Percentiles rank a stretch among this genome's conserved stretches.
phyloP scores from a whole-genome alignment of 2,329 filamentous ascomycete genomes.

The Chaetomium sp. region DNA sequence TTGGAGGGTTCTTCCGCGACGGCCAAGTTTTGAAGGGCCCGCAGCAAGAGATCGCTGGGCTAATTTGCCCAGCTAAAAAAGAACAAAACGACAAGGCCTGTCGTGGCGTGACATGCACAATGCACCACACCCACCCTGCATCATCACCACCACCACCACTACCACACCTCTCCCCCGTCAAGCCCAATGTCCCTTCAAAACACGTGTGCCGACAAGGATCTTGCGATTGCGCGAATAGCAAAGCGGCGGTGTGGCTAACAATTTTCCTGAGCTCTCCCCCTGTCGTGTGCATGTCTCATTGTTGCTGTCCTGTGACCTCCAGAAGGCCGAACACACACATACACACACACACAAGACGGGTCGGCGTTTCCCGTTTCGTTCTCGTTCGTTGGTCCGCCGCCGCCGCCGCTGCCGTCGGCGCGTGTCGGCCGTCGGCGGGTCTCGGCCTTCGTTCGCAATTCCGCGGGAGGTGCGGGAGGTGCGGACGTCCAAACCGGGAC shows the following conservation, averaged over 20 bases:
- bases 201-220: conserved; percentile 21
- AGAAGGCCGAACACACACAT: neutral
- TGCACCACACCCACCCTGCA: neutral
- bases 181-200: neutral
- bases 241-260: conserved; percentile 31
- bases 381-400: neutral
- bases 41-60: neutral
- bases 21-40: no score
- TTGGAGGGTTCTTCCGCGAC: no score
- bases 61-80: neutral
- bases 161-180: neutral
- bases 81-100: neutral
- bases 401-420: conserved; percentile 1
- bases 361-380: neutral
- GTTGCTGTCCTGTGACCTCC: neutral
- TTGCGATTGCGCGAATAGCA: conserved; percentile 17
- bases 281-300: neutral
- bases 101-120: conserved; percentile 2
- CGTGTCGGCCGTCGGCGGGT: conserved; percentile 1
- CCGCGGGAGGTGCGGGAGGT: neutral
- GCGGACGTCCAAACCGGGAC: neutral
- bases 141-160: neutral
- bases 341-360: neutral
- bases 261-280: conserved; percentile 16
- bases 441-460: neutral